Evolutionary conservation across 164 flowering plant species (phyloP), one percentile per base, ranked within the genome.

Genomic region (Euptelea pleiosperma): DNA sequence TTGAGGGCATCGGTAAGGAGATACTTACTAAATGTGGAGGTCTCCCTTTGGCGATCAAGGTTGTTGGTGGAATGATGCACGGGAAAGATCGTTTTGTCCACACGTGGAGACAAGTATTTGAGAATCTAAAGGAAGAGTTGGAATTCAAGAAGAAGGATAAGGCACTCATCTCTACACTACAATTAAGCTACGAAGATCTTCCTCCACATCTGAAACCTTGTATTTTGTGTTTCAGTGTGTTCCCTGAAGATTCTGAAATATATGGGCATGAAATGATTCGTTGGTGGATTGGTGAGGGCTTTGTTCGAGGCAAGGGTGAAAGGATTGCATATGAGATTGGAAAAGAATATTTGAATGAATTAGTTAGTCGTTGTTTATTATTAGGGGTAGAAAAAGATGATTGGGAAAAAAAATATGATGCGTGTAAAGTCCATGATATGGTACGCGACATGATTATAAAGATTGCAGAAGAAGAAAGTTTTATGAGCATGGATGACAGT

Each of bases 131-230:
- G 0, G 52, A 45, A 11, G 61, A 45, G 29, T 21, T 21, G n/a
- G n/a, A n/a, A n/a, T n/a, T n/a, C n/a, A n/a, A n/a, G 40, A 22
- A 33, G 35, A 16, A 28, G 14, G 40, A 30, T 34, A 1, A 9
- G 14, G 26, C 5, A 15, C 25, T 58, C 18, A 1, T 44, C 21
- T 45, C 34, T 1, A 10, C 6, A 3, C 18, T 57, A 30, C 14
- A 24, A 46, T 18, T 44, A 21, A 58, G 61, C 29, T 58, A 44
- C 7, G 52, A 58, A 14, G 52, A 58, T 16, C 30, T 58, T 22
- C 61, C 61, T 3, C 0, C 31, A 12, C 30, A 58, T 24, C 31
- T 58, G 39, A 58, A 58, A n/a, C 41, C 29, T 11, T 57, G 60
- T 25, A 28, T 42, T 15, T 21, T 57, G 21, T 42, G 60, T 26